Conservation (phyloP, 2,329 filamentous ascomycete species). For the Xylariaceae sp. region DNA sequence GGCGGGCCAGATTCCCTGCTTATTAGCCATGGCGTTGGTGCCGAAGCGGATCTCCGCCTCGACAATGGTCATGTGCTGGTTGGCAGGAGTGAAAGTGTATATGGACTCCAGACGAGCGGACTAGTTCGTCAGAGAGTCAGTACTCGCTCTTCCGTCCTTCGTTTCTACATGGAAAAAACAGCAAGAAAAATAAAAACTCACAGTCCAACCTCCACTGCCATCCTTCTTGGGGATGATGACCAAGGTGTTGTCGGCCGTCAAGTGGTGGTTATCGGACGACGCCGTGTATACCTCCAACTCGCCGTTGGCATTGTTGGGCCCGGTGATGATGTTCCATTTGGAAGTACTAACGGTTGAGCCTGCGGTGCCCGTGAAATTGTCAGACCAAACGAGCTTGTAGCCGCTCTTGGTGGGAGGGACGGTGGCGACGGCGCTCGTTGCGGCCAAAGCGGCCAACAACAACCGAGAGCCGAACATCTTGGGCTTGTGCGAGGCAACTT, state of each 20-base stretch:
- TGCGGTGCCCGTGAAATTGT: not conserved
- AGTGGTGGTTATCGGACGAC: not conserved
- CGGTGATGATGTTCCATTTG: not conserved
- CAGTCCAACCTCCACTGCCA: not conserved
- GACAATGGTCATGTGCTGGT: not conserved
- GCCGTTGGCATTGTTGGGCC: not conserved
- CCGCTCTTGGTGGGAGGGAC: not conserved
- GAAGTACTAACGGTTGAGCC: not conserved
- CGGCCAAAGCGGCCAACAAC: too few relatives aligned
- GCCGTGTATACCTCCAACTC: not conserved
- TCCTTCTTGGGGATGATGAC: not conserved
- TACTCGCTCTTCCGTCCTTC: too few relatives aligned
- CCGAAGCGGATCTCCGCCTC: not conserved
- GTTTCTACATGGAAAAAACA: too few relatives aligned
- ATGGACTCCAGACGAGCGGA: not conserved
- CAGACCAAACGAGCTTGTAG: not conserved
- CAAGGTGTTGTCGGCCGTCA: not conserved
- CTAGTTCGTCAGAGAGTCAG: too few relatives aligned
- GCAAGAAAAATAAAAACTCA: too few relatives aligned
- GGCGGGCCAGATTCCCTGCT: not conserved
- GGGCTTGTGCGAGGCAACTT: too few relatives aligned
- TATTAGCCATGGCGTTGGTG: not conserved
- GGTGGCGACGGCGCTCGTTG: not conserved
- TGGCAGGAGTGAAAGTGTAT: not conserved
- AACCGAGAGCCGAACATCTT: too few relatives aligned